These are phyloP conservation scores for Canavalia ensiformis DNA, from an alignment of 306 rosid genomes.

Conservation along the genomic window DNA sequence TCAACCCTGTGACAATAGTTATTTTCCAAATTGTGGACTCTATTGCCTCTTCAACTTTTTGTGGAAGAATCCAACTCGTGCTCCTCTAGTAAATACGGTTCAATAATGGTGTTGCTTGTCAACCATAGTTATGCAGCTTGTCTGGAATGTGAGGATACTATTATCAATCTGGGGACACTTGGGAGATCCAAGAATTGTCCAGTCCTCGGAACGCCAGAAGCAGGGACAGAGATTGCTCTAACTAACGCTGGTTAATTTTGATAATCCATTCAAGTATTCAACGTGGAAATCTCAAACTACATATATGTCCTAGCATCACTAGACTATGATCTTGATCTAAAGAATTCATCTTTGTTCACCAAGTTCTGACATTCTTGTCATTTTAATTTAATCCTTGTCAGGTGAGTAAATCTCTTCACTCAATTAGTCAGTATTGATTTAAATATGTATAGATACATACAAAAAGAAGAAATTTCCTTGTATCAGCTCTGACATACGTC, in stretches of 20 bases:
- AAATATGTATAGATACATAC: neutral
- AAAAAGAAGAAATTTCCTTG: neutral
- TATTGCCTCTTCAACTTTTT: neutral
- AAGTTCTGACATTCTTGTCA: neutral
- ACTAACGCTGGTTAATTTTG: neutral
- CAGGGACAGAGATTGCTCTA: neutral
- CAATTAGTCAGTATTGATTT: neutral
- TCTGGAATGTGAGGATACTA: conserved; percentile 8
- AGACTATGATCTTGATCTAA: neutral
- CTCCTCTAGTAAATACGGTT: neutral
- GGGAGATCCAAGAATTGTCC: neutral
- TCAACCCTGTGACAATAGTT: neutral
- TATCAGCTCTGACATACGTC: neutral
- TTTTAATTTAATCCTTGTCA: neutral
- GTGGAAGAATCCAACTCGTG: neutral
- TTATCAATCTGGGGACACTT: conserved; percentile 1
- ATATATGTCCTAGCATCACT: neutral
- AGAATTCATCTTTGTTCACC: neutral
- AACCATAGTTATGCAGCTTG: conserved; percentile 1
- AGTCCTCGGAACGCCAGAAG: neutral
- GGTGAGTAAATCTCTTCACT: neutral
- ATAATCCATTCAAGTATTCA: neutral
- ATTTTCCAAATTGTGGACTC: neutral
- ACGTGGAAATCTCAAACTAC: neutral
- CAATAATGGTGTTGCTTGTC: neutral